A percentile compares a stretch with the other conserved stretches of the same genome.
phyloP scores from a whole-genome alignment of 2,329 filamentous ascomycete genomes.

The Arthrinium puccinioides region DNA sequence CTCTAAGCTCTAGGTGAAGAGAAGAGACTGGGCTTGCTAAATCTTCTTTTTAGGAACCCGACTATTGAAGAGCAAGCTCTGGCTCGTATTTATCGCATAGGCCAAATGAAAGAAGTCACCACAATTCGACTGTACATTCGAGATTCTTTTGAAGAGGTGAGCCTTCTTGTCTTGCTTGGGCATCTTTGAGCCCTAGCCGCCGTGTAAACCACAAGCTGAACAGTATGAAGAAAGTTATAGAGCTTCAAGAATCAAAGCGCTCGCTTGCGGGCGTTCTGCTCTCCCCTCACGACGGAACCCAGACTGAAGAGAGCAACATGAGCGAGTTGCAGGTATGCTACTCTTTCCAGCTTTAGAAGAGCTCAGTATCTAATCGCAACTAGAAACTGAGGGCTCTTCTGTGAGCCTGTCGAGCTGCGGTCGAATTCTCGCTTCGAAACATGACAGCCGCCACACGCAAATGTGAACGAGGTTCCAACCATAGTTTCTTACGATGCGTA shows the following conservation, averaged over 20 bases:
- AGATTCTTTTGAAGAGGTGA: slow-evolving; percentile 29
- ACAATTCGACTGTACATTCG: slow-evolving; percentile 29
- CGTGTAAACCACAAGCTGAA: background rate
- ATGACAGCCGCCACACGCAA: too few species aligned
- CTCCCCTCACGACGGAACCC: slow-evolving; percentile 3
- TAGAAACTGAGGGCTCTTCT: slow-evolving; percentile 1
- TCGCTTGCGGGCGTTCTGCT: slow-evolving; percentile 5
- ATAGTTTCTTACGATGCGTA: too few species aligned
- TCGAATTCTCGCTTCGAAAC: too few species aligned
- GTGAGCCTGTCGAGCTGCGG: too few species aligned
- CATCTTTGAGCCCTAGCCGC: background rate
- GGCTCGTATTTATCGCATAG: slow-evolving; percentile 28
- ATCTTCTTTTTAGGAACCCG: slow-evolving; percentile 35
- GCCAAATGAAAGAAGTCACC: slow-evolving; percentile 26
- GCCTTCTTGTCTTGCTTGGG: background rate
- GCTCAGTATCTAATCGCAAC: background rate
- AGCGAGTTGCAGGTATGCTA: slow-evolving; percentile 1
- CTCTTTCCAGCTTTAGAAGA: background rate
- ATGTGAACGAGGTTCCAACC: too few species aligned
- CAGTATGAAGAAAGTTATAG: slow-evolving; percentile 9
- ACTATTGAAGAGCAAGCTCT: slow-evolving; percentile 36
- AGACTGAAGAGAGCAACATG: slow-evolving; percentile 2
- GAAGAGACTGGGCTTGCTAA: too few species aligned
- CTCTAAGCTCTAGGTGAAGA: too few species aligned
- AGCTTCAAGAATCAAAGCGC: slow-evolving; percentile 13